Evolutionary conservation across 768 basidiomycete species (phyloP), one percentile per base, ranked within the genome.

Genomic region (Multifurca ochricompacta): DNA sequence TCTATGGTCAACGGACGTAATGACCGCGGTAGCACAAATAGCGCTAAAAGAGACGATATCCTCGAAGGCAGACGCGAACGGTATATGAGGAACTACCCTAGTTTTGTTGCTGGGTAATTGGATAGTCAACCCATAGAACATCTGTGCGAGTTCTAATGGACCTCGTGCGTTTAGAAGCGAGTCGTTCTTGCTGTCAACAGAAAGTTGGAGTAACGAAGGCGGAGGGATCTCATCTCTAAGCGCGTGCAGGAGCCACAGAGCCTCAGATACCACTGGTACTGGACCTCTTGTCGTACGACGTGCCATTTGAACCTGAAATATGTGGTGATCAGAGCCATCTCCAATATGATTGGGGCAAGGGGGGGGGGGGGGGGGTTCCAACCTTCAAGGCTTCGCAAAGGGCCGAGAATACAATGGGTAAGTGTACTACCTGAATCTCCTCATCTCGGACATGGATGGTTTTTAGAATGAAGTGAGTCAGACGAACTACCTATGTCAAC

Each of bases 381-480:
- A 92, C 91, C 58, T 79, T 70, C 31, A 91, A 59, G 5, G 77
- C 63, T 56, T 90, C 85, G 36, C 85, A 64, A 39, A 90, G 71
- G 6, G 80, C 82, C 2, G 81, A 73, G 54, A 94, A 85, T 13
- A 91, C 72, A 39, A 92, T 68, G 0, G 95, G 93, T 10, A 93
- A 70, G 67, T 95, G 91, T 27, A 92, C 73, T 3, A 73, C 78
- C 63, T 80, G 82, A 23, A 89, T 79, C 65, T 96, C 95, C 57
- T 97, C 92, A 61, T 98, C 95, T 62, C 91, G 88, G 1, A 74
- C 65, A 10, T 82, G 77, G 64, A 96, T 87, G 2, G 81, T 79
- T 25, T 72, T 73, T 6, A 97, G 70, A 41, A 95, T 73, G 69
- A 93, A 96, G 7, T 73, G 67, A 0, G 84, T 73, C 65, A 97